Conservation (phyloP, 2,329 filamentous ascomycete genomes). For the Tolypocladium nubicola region DNA sequence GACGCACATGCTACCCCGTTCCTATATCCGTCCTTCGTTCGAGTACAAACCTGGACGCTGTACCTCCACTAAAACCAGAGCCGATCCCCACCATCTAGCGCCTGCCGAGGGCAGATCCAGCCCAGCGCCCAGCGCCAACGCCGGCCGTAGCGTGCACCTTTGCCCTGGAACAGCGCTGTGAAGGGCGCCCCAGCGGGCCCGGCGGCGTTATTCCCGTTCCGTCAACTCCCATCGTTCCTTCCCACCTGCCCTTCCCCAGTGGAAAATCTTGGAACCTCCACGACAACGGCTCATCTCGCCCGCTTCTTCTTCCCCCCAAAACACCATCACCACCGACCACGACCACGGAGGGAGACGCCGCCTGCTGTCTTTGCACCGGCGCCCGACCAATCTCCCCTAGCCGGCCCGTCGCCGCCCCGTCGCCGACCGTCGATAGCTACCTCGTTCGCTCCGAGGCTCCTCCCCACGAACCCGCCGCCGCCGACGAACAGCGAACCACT, state of each 20-base stretch:
- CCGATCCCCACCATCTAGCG: background rate
- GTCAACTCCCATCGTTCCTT: constrained; percentile 9
- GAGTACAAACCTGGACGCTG: background rate
- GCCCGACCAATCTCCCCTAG: background rate
- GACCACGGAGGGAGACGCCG: background rate
- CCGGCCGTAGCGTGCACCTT: background rate
- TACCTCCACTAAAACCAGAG: background rate
- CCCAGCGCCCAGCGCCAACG: background rate
- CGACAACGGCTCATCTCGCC: background rate
- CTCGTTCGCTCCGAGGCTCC: background rate
- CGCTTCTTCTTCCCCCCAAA: background rate
- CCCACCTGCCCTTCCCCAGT: background rate
- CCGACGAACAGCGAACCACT: constrained; percentile 1
- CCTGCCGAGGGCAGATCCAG: background rate
- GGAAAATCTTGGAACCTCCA: background rate
- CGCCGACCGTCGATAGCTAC: background rate
- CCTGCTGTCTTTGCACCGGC: background rate
- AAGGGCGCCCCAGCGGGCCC: background rate
- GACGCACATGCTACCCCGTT: background rate
- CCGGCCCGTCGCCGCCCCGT: background rate
- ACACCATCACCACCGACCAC: background rate
- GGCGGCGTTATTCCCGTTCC: constrained; percentile 5
- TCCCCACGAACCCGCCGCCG: background rate
- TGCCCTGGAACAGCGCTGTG: background rate
- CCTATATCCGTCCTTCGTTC: too few species aligned